These are phyloP conservation scores for Petunia axillaris DNA, from an alignment of 257 asterid species.

Conservation along the genomic window DNA sequence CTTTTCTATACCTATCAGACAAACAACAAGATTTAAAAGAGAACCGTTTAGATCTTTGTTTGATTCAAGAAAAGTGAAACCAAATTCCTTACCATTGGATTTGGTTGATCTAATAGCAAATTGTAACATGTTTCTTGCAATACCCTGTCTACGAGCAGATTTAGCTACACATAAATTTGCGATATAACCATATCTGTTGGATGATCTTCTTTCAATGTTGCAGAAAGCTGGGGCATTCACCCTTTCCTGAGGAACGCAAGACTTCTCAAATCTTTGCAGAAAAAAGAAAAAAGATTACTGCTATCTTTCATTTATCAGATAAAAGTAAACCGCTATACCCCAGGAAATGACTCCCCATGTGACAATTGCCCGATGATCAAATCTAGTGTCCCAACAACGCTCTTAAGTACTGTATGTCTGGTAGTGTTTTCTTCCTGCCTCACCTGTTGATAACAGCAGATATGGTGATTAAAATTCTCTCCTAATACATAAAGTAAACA, in stretches of 20 bases:
- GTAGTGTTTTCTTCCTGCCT: slow-evolving; percentile 42
- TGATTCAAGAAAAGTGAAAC: slow-evolving; percentile 8
- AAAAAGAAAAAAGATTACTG: background rate
- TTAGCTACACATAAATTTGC: slow-evolving; percentile 75
- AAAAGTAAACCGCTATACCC: slow-evolving; percentile 37
- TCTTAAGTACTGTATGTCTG: slow-evolving; percentile 41
- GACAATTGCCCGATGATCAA: slow-evolving; percentile 55
- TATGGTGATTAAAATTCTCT: background rate
- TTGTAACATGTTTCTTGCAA: slow-evolving; percentile 59
- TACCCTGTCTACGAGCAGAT: slow-evolving; percentile 70
- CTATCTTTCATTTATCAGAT: background rate
- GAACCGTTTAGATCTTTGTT: background rate
- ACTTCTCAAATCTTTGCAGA: background rate
- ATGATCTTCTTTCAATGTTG: slow-evolving; percentile 34
- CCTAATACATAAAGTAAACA: background rate
- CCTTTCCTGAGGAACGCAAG: slow-evolving; percentile 45
- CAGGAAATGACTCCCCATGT: slow-evolving; percentile 55
- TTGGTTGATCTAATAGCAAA: slow-evolving; percentile 50
- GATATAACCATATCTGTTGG: slow-evolving; percentile 54
- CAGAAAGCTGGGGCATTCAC: slow-evolving; percentile 45
- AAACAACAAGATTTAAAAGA: background rate
- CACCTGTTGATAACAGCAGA: slow-evolving; percentile 44
- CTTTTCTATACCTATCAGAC: slow-evolving; percentile 51
- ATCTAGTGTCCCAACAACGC: slow-evolving; percentile 71
- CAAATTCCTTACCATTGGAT: slow-evolving; percentile 46